Percentiles rank a stretch among this genome's conserved stretches.
phyloP scores from a whole-genome alignment of 2,329 filamentous ascomycete genomes.

The Colletotrichum musicola region DNA sequence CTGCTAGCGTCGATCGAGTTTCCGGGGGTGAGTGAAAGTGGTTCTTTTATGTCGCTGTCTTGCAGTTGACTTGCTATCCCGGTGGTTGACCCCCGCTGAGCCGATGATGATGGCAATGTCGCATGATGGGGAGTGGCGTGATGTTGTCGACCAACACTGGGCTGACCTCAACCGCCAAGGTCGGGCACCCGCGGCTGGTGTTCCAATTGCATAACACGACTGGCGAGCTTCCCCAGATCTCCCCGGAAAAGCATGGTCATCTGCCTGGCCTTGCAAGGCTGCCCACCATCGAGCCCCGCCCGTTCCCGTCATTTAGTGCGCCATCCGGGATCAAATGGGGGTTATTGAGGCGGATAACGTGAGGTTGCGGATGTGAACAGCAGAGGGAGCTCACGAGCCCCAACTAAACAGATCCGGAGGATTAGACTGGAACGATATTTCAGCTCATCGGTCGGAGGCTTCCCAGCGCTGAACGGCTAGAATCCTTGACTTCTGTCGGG shows the following conservation, averaged over 20 bases:
- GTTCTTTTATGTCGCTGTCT: constrained; percentile 15
- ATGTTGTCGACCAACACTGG: constrained; percentile 37
- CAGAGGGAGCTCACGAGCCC: background rate
- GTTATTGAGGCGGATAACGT: background rate
- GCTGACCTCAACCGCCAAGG: constrained; percentile 30
- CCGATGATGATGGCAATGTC: constrained; percentile 37
- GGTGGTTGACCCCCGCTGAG: background rate
- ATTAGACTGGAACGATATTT: too few species aligned
- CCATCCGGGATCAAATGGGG: background rate
- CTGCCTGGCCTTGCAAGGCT: constrained; percentile 2
- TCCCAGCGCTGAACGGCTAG: too few species aligned
- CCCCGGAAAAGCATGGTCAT: constrained; percentile 21
- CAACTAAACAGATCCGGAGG: too few species aligned
- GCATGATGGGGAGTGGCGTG: constrained; percentile 34
- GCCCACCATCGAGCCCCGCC: constrained; percentile 11
- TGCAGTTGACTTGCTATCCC: background rate
- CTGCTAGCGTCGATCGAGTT: background rate
- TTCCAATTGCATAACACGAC: constrained; percentile 13
- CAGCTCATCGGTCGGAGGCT: too few species aligned
- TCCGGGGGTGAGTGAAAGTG: background rate
- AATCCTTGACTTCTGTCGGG: too few species aligned
- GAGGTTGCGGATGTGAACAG: background rate
- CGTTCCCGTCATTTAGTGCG: background rate
- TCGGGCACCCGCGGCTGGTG: constrained; percentile 14
- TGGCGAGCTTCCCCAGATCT: constrained; percentile 25